Base-by-base conservation (phyloP, 2,329 filamentous ascomycete species). In the Paecilomyces niveus region DNA sequence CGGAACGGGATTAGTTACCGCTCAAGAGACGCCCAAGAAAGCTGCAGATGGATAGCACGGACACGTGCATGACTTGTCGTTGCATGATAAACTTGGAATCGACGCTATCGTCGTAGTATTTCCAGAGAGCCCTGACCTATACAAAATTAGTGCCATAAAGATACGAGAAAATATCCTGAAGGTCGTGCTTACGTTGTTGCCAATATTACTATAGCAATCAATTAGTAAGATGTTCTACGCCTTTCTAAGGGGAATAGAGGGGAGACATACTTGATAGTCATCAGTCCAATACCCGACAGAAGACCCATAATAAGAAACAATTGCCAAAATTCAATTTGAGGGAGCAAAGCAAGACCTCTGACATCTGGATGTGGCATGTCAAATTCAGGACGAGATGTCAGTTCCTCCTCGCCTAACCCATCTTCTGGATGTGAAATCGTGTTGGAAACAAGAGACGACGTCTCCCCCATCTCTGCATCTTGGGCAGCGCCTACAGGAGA, bases 251-350 rank as follows among this genome's bases (percentile, higher is more conserved):
- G 4, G n/a, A 45, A 8, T n/a, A 26, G 26, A 57, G 29, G 18
- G 21, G 21, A 24, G 45, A 65, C 89, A 74, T 81, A 96, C 92
- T 99, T 99, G 76, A 99, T 99, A 0, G 93, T 97, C 94, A 99
- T 99, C 64, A 99, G 78, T 10, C 94, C 94, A 66, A 97, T 89
- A 56, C 94, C 94, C 4, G 92, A 91, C 62, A 97, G 80, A n/a
- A 97, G 83, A 45, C 88, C 92, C 83, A 99, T 90, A 64, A 96
- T 86, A 58, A 83, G 74, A 73, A 95, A 97, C 29, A 96, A 77
- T 68, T 95, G 89, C 92, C 92, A 97, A 74, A 97, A 99, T 64
- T 95, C 89, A 54, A 86, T 68, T 61, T 83, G 85, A 56, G 79
- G 80, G 32, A 96, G 76, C 70, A 99, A 81, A 15, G 83, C 82